Evolutionary conservation across 2,329 filamentous ascomycete genomes (phyloP).

Genomic region (Bipolaris oryzae): DNA sequence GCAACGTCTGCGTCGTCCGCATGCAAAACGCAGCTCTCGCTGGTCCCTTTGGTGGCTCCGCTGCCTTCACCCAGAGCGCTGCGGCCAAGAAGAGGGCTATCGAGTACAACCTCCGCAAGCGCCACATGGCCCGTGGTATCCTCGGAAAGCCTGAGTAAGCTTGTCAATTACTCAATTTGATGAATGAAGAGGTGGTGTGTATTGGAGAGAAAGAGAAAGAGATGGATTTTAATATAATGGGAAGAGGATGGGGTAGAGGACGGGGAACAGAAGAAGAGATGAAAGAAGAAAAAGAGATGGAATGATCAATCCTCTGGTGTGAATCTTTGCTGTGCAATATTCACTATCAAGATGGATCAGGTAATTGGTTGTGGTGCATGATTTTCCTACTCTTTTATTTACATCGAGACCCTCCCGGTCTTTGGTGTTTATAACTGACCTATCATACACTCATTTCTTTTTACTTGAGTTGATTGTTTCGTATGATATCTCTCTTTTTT

Average conservation of each 20-base stretch:
- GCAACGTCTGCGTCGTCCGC: conserved; percentile 69
- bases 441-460: conserved; percentile 8
- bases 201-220: background rate
- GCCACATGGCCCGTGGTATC: conserved; percentile 45
- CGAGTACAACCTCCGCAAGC: conserved; percentile 56
- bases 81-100: conserved; percentile 66
- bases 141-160: conserved; percentile 41
- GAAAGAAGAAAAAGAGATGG: background rate
- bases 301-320: background rate
- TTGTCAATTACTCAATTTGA: too few species aligned
- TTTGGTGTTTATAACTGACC: conserved; percentile 8
- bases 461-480: conserved; percentile 8
- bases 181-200: too few species aligned
- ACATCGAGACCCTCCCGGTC: background rate
- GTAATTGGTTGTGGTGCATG: background rate
- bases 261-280: too few species aligned
- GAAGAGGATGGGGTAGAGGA: too few species aligned
- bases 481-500: too few species aligned
- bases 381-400: conserved; percentile 7
- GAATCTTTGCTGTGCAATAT: background rate
- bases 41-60: conserved; percentile 70
- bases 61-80: conserved; percentile 67
- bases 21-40: conserved; percentile 67
- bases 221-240: too few species aligned
- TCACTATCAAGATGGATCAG: too few species aligned